phyloP scores from a whole-genome alignment of 345 rosid species.

The Syzygium jambos region DNA sequence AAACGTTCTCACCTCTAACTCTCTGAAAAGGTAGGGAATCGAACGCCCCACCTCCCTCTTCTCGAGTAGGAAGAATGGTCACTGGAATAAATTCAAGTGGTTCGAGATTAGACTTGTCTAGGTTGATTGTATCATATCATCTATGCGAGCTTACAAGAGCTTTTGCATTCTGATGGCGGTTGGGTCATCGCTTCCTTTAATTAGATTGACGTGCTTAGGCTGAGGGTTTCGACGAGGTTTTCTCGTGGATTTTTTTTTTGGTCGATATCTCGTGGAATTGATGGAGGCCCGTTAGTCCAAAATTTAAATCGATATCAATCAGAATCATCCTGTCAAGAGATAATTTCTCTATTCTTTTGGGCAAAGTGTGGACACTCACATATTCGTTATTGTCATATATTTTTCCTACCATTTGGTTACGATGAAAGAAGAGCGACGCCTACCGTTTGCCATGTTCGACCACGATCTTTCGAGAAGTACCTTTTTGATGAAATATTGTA shows the following conservation, averaged over 20 bases:
- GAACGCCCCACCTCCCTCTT: too few relatives aligned
- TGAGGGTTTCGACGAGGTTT: background rate
- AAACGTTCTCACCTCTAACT: too few relatives aligned
- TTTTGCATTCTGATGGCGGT: background rate
- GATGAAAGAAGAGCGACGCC: background rate
- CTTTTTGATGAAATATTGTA: background rate
- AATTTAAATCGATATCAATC: background rate
- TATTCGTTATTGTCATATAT: background rate
- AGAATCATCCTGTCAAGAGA: background rate
- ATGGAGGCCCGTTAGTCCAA: background rate
- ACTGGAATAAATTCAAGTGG: too few relatives aligned
- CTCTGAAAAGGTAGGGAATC: too few relatives aligned
- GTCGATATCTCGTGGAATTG: background rate
- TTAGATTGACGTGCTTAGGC: background rate
- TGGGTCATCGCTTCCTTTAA: background rate
- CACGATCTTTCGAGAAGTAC: background rate
- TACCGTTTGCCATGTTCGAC: background rate
- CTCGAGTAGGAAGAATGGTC: too few relatives aligned
- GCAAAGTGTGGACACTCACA: background rate
- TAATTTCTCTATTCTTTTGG: background rate
- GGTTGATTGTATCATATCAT: background rate
- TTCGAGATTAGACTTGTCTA: background rate
- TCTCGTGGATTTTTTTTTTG: background rate
- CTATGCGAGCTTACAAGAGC: background rate
- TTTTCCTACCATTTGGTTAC: background rate